Evolutionary conservation across 805 yeast species (phyloP).

Genomic region (Cyberlindnera xishuangbannaensis): DNA sequence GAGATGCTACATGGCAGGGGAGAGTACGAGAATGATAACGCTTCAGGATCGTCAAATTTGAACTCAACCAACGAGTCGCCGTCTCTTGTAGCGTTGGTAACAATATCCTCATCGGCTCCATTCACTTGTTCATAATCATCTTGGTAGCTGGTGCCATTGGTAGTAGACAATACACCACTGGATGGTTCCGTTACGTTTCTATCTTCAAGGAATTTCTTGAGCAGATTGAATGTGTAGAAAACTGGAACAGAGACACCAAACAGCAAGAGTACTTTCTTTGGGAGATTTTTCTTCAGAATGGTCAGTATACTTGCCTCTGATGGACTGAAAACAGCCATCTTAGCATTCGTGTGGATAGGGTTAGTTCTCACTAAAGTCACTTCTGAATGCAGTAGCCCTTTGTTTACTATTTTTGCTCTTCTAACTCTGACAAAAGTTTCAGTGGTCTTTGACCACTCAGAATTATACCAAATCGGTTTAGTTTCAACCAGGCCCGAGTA

Average conservation of each 20-base stretch:
- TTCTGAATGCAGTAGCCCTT: constrained; percentile 12
- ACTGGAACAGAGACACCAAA: constrained; percentile 8
- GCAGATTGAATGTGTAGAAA: constrained; percentile 3
- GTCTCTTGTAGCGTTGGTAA: constrained; percentile 1
- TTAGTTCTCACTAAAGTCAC: constrained; percentile 7
- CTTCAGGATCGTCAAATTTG: too few species aligned
- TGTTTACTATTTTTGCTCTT: constrained; percentile 6
- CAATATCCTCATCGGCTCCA: constrained; percentile 2
- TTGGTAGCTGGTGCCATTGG: constrained; percentile 2
- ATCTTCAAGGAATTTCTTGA: neutral
- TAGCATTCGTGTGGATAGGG: constrained; percentile 11
- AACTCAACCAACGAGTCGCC: too few species aligned
- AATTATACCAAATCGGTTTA: constrained; percentile 11
- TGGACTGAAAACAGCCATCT: constrained; percentile 13
- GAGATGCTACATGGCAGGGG: neutral
- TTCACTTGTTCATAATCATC: constrained; percentile 3
- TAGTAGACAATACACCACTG: constrained; percentile 2
- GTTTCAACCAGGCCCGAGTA: constrained; percentile 13
- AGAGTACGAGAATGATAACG: too few species aligned
- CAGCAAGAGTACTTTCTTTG: constrained; percentile 9
- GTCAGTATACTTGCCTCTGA: constrained; percentile 9
- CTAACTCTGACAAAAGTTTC: constrained; percentile 6
- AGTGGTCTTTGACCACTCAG: constrained; percentile 11
- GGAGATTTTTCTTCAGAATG: constrained; percentile 5
- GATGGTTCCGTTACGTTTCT: constrained; percentile 1